Conservation (phyloP, 2,329 filamentous ascomycete species). For the Aspergillus persii region DNA sequence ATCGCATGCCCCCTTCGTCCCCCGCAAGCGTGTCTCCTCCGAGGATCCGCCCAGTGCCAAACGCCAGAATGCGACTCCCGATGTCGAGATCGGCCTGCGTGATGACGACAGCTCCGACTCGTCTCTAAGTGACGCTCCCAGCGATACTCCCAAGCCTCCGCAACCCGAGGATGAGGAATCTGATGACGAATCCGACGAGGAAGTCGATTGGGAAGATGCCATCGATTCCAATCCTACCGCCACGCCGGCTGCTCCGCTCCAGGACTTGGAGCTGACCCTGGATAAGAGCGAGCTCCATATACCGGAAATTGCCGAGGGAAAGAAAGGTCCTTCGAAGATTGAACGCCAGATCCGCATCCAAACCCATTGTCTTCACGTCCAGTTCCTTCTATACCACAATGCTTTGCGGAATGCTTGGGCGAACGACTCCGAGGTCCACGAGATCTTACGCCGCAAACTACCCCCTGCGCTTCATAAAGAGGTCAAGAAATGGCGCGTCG, state of each 20-base stretch:
- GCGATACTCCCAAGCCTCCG: constrained; percentile 38
- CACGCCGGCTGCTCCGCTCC: constrained; percentile 40
- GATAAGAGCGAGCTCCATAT: constrained; percentile 54
- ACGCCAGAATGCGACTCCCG: constrained; percentile 31
- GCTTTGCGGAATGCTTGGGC: constrained; percentile 80
- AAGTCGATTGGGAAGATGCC: constrained; percentile 60
- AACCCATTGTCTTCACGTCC: constrained; percentile 86
- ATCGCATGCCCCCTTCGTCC: constrained; percentile 47
- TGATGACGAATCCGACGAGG: constrained; percentile 54
- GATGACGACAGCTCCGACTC: constrained; percentile 32
- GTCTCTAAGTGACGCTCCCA: constrained; percentile 37
- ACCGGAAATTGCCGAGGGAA: constrained; percentile 61
- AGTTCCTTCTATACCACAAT: constrained; percentile 86
- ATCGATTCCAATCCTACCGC: constrained; percentile 40
- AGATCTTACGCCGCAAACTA: constrained; percentile 71
- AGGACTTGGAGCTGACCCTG: constrained; percentile 73
- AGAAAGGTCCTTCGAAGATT: constrained; percentile 82
- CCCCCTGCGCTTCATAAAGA: constrained; percentile 67
- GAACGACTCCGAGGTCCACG: constrained; percentile 72
- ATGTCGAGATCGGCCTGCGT: constrained; percentile 21
- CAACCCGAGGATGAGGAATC: constrained; percentile 51
- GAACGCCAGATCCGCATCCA: constrained; percentile 74
- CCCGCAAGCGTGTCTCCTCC: constrained; percentile 41
- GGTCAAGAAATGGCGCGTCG: constrained; percentile 68
- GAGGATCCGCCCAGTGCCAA: constrained; percentile 36